A percentile compares a stretch with the other conserved stretches of the same genome.
These are phyloP conservation scores for Penicillium sclerotiorum DNA, from an alignment of 2,329 filamentous ascomycete genomes.

Conservation along the genomic window DNA sequence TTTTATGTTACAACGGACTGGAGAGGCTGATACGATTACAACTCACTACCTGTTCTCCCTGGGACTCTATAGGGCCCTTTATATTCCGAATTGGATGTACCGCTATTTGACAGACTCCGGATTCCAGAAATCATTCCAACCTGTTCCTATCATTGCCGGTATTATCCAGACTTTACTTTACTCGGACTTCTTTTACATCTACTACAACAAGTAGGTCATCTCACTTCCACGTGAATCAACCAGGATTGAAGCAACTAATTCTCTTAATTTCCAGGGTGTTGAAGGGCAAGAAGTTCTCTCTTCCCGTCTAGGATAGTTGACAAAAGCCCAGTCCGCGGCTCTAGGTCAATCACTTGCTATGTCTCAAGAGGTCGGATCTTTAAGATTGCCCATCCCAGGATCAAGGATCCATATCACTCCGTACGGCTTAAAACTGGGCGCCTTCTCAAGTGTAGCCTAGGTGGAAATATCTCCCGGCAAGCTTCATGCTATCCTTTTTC, in stretches of 20 bases:
- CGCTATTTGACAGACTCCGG: constrained; percentile 79
- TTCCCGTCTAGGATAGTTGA: constrained; percentile 65
- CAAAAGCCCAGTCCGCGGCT: neutral
- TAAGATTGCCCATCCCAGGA: neutral
- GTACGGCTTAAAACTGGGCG: too few relatives aligned
- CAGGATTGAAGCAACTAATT: neutral
- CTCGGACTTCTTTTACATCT: constrained; percentile 99
- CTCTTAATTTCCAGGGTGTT: constrained; percentile 56
- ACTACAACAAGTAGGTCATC: constrained; percentile 80
- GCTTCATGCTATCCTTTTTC: neutral
- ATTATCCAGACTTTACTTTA: constrained; percentile 93
- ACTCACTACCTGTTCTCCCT: constrained; percentile 96
- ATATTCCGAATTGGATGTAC: constrained; percentile 99
- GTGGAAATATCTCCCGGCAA: too few relatives aligned
- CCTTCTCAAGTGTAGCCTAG: too few relatives aligned
- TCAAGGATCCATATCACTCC: neutral
- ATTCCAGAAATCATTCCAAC: constrained; percentile 80
- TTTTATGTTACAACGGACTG: constrained; percentile 96
- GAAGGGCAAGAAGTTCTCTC: constrained; percentile 85
- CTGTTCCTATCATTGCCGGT: constrained; percentile 84
- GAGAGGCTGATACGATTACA: constrained; percentile 98
- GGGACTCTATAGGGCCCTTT: constrained; percentile 86
- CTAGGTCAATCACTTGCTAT: neutral
- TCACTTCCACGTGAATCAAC: neutral
- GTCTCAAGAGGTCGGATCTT: neutral